Conservation (phyloP, 148 eudicot genomes). For the Nyssa sinensis region DNA sequence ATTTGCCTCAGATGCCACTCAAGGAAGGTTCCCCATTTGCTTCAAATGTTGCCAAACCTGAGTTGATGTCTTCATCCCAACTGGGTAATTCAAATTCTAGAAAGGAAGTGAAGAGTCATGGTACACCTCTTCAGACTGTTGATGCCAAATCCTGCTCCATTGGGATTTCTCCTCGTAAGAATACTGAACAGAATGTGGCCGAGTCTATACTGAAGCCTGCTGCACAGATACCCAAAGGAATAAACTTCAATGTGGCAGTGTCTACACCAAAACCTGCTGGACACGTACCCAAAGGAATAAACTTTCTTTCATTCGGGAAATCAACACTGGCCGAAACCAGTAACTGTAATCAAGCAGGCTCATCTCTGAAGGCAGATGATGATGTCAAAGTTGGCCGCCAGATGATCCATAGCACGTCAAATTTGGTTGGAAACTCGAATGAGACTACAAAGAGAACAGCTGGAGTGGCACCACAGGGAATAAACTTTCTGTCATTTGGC, state of each 20-base stretch:
- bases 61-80: slow-evolving; percentile 21
- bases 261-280: slow-evolving; percentile 22
- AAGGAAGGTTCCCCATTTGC: slow-evolving; percentile 25
- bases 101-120: slow-evolving; percentile 16
- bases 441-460: slow-evolving; percentile 15
- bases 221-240: slow-evolving; percentile 32
- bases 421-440: slow-evolving; percentile 19
- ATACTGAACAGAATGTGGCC: slow-evolving; percentile 17
- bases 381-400: slow-evolving; percentile 27
- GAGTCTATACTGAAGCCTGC: slow-evolving; percentile 20
- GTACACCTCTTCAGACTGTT: slow-evolving; percentile 7
- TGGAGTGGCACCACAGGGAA: slow-evolving; percentile 29
- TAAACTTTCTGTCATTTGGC: slow-evolving; percentile 34
- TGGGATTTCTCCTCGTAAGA: slow-evolving; percentile 20
- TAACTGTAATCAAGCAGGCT: slow-evolving; percentile 26
- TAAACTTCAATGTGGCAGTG: slow-evolving; percentile 17
- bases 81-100: slow-evolving; percentile 30
- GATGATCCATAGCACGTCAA: slow-evolving; percentile 5
- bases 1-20: slow-evolving; percentile 31
- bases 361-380: slow-evolving; percentile 30
- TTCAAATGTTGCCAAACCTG: slow-evolving; percentile 23
- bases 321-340: slow-evolving; percentile 28
- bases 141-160: slow-evolving; percentile 21
- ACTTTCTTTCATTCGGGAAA: slow-evolving; percentile 45
- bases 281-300: slow-evolving; percentile 29